Evolutionary conservation across 805 yeast genomes (phyloP).

Genomic region (Saccharomycopsis schoenii): DNA sequence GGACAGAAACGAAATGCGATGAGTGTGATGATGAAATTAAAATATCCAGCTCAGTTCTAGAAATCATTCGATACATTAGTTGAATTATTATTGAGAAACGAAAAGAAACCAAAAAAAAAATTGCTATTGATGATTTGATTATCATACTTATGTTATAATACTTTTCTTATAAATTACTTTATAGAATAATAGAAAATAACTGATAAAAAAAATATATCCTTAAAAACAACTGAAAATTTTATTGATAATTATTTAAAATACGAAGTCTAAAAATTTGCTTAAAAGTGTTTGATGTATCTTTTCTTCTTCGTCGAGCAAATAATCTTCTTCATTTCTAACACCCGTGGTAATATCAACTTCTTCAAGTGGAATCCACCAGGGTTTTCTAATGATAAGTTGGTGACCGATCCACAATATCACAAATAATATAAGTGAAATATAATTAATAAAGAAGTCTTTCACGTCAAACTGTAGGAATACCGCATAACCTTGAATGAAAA

Average conservation of each 20-base stretch:
- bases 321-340: constrained; percentile 52
- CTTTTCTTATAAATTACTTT: no score
- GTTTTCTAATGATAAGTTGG: constrained; percentile 42
- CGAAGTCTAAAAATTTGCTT: background rate
- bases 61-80: background rate
- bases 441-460: constrained; percentile 55
- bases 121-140: no score
- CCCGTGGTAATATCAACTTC: constrained; percentile 64
- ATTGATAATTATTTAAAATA: background rate
- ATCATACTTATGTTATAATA: no score
- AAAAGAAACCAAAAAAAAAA: no score
- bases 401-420: constrained; percentile 43
- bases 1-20: background rate
- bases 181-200: no score
- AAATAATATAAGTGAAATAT: constrained; percentile 58
- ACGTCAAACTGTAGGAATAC: constrained; percentile 48
- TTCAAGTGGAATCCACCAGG: constrained; percentile 38
- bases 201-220: background rate
- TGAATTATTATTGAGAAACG: no score
- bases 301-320: constrained; percentile 20
- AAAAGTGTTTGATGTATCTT: background rate
- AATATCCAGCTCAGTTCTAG: background rate
- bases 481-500: constrained; percentile 62
- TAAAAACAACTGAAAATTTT: background rate
- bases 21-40: background rate